Conservation (phyloP, 2,329 filamentous ascomycete species). For the Fusarium kyushuense region DNA sequence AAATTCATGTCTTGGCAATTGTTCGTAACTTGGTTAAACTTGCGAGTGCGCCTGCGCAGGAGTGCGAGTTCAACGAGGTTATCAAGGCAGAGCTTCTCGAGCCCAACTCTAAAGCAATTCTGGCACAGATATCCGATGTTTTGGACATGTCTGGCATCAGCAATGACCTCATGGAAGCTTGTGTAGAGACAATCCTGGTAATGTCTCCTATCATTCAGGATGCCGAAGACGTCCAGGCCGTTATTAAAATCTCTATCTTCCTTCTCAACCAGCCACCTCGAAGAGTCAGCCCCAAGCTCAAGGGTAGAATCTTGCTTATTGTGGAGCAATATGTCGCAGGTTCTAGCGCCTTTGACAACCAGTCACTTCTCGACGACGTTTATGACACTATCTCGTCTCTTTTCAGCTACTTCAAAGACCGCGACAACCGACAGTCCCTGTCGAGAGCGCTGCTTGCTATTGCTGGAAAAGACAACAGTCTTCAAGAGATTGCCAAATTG, state of each 20-base stretch:
- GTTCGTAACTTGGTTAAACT: constrained; percentile 76
- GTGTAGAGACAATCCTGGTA: constrained; percentile 82
- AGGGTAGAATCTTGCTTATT: constrained; percentile 82
- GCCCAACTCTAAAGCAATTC: constrained; percentile 68
- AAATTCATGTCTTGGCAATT: constrained; percentile 82
- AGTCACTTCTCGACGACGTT: constrained; percentile 69
- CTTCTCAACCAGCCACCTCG: constrained; percentile 87
- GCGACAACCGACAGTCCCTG: constrained; percentile 78
- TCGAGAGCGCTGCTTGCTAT: constrained; percentile 80
- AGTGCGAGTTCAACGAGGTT: constrained; percentile 68
- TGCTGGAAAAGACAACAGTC: constrained; percentile 70
- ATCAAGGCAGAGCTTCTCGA: constrained; percentile 68
- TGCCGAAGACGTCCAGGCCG: constrained; percentile 76
- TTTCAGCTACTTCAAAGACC: constrained; percentile 91
- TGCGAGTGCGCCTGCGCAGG: constrained; percentile 65
- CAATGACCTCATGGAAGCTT: constrained; percentile 81
- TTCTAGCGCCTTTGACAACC: constrained; percentile 57
- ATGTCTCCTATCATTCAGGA: constrained; percentile 77
- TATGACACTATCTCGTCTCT: constrained; percentile 82
- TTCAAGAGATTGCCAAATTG: constrained; percentile 74
- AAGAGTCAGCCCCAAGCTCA: constrained; percentile 84
- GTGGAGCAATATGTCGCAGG: constrained; percentile 83
- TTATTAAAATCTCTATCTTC: constrained; percentile 84
- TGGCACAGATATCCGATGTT: constrained; percentile 75
- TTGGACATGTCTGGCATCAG: constrained; percentile 71